Conservation (phyloP, 1,284 basidiomycete genomes). For the Malassezia restricta region DNA sequence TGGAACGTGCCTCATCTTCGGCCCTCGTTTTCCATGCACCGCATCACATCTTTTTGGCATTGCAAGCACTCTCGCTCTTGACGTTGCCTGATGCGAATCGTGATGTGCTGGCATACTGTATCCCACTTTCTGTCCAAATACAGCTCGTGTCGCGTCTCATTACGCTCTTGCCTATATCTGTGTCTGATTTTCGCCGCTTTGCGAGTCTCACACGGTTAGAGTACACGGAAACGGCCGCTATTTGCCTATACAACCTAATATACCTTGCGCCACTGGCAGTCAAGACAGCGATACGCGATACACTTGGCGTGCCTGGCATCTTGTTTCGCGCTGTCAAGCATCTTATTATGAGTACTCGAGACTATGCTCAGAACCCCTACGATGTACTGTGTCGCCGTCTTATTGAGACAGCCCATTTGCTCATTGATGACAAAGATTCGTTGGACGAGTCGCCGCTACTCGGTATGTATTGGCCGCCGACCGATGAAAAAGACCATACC, state of each 20-base stretch:
- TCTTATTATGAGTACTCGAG: conserved; percentile 50
- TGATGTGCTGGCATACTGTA: conserved; percentile 55
- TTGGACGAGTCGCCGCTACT: conserved; percentile 54
- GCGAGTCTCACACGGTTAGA: conserved; percentile 59
- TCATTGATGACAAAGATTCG: conserved; percentile 66
- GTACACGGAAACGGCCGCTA: conserved; percentile 64
- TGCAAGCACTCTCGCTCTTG: conserved; percentile 70
- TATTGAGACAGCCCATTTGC: conserved; percentile 67
- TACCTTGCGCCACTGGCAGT: conserved; percentile 66
- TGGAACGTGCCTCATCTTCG: conserved; percentile 8
- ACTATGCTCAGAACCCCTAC: conserved; percentile 53
- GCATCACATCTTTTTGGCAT: conserved; percentile 59
- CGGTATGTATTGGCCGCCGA: conserved; percentile 21
- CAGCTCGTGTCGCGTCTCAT: conserved; percentile 60
- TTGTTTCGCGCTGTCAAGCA: conserved; percentile 49
- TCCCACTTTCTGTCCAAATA: conserved; percentile 56
- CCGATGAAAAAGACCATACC: neutral
- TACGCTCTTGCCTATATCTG: conserved; percentile 65
- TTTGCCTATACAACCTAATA: conserved; percentile 71
- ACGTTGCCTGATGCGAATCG: conserved; percentile 69
- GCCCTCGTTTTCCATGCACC: conserved; percentile 46
- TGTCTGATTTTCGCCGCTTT: conserved; percentile 63
- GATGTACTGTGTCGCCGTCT: conserved; percentile 60
- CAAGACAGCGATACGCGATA: conserved; percentile 58
- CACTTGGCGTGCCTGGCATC: conserved; percentile 46